Base-by-base conservation (phyloP, 805 yeast genomes). In the Torulaspora microellipsoides region DNA sequence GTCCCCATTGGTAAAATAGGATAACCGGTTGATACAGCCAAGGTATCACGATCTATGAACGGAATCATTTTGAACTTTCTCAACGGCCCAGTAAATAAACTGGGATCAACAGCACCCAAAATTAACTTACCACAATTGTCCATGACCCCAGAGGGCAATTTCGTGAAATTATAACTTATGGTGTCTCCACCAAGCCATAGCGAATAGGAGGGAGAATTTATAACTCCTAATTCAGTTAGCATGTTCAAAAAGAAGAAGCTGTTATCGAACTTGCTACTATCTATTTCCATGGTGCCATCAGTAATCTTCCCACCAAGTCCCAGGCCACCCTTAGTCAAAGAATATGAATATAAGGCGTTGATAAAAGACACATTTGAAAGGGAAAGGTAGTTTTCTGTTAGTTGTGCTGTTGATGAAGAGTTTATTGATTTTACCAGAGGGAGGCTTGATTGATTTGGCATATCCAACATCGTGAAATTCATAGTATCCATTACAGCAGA, bases 101-200 rank as follows among this genome's bases (percentile, higher is more conserved):
- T 59, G 8, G 69, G 64, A 53, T 80, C 78, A 3, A 83, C 76
- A 3, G 77, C 79, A 9, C 93, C 90, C 1, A 82, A 66, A 7
- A 81, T 57, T 10, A 83, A 45, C 34, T 55, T 57, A 8, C 75
- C 72, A 23, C 55, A 39, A 15, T 56, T 27, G 4, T 40, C 34
- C 45, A 54, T 28, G 3, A 40, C 15, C 6, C 36, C 45, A 29
- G 42, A 28, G 4, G 43, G 33, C 10, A 40, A 7, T 15, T 25
- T 33, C n/a, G 38, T 35, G 15, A 25, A 36, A 13, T 23, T 37
- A 15, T 47, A 35, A 7, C 51, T 38, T 2, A 48, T 32, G 7
- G 44, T 56, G 40, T 60, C 57, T 3, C 52, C 54, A 9, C 67
- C 65, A 12, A 72, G 41, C 55, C 70, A 70, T 27, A 76, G 49